Conservation (phyloP, 2,329 filamentous ascomycete genomes). For the Fusarium stilboides region DNA sequence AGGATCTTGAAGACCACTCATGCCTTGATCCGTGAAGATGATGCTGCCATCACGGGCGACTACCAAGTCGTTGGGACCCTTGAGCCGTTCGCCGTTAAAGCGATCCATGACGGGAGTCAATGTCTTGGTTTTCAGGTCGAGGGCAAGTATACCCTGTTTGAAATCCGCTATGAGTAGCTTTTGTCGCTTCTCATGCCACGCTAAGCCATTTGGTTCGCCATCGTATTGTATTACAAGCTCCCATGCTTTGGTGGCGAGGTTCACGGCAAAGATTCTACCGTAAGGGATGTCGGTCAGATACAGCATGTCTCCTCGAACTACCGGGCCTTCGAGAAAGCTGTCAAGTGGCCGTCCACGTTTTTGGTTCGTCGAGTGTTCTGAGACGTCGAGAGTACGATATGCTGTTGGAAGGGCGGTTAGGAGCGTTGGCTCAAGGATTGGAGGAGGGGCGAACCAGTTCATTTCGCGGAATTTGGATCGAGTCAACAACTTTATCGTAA, state of each 20-base stretch:
- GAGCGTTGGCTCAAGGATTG: neutral
- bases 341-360: neutral
- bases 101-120: too few relatives aligned
- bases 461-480: neutral
- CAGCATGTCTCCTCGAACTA: neutral
- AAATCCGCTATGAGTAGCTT: neutral
- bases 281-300: neutral
- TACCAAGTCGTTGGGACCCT: too few relatives aligned
- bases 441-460: neutral
- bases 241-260: neutral
- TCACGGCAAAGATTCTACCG: neutral
- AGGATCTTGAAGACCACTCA: too few relatives aligned
- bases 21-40: too few relatives aligned
- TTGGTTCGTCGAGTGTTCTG: neutral
- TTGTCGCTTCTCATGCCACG: neutral
- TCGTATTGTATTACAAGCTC: neutral
- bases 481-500: too few relatives aligned
- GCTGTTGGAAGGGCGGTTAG: neutral
- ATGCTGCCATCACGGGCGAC: too few relatives aligned
- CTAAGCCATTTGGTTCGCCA: neutral
- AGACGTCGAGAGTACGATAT: neutral
- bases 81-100: too few relatives aligned
- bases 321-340: neutral
- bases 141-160: too few relatives aligned
- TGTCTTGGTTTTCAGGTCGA: too few relatives aligned